Conservation (phyloP, 225 moss, liverwort and hornwort species). For the Pseudisothecium myosuroides region DNA sequence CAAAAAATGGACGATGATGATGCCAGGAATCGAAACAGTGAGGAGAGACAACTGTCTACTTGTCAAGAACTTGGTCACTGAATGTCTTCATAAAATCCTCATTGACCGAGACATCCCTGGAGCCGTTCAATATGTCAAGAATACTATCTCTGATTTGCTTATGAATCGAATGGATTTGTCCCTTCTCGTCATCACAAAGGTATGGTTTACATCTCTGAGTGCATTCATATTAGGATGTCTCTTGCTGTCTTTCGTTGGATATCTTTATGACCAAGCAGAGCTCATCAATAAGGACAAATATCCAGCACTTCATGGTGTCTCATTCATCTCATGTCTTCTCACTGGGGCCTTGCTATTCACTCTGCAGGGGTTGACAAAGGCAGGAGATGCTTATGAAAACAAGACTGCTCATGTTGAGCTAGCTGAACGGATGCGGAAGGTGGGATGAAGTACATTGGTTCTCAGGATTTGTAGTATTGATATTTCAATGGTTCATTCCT, state of each 20-base stretch:
- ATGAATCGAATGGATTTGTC: slow-evolving; percentile 99
- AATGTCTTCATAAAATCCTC: slow-evolving; percentile 92
- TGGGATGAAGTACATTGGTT: background rate
- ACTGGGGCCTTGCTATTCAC: background rate
- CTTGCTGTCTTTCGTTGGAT: background rate
- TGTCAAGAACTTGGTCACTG: slow-evolving; percentile 96
- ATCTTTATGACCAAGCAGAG: background rate
- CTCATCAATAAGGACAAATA: background rate
- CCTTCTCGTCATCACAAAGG: slow-evolving; percentile 98
- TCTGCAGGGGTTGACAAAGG: slow-evolving; percentile 78
- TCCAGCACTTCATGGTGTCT: background rate
- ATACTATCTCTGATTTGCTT: slow-evolving; percentile 86
- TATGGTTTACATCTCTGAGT: background rate
- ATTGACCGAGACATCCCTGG: slow-evolving; percentile 88
- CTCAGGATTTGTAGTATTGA: background rate
- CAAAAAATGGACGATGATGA: background rate
- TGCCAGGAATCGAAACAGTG: slow-evolving; percentile 93
- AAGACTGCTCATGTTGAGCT: slow-evolving; percentile 93
- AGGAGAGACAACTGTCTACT: slow-evolving; percentile 94
- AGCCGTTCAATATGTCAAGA: slow-evolving; percentile 89
- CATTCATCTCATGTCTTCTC: background rate
- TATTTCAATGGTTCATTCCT: background rate
- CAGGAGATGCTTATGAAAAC: slow-evolving; percentile 86
- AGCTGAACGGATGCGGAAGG: slow-evolving; percentile 97
- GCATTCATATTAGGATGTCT: background rate